These are phyloP conservation scores for Plasmodium sp. DNA, from an alignment of 169 alveolate species.

Conservation along the genomic window DNA sequence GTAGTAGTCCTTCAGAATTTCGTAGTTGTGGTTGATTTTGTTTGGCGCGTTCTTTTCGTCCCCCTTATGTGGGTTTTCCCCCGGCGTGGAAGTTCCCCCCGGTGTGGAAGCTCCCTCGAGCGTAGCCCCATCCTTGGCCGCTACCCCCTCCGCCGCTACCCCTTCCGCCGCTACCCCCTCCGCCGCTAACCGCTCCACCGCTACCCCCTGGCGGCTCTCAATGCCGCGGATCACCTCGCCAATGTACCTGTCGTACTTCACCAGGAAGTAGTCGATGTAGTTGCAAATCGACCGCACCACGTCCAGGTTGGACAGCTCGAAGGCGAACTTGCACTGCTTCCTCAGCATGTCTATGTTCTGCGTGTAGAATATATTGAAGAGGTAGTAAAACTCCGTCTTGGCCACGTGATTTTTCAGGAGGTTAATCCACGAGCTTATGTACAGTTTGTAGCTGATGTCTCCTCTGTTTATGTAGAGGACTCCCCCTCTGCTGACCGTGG, in stretches of 20 bases:
- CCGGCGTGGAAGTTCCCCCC: neutral
- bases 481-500: slow-evolving; percentile 98
- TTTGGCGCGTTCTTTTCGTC: slow-evolving; percentile 55
- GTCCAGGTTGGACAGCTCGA: slow-evolving; percentile 92
- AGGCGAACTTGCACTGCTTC: slow-evolving; percentile 85
- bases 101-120: neutral
- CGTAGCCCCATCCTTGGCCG: neutral
- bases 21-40: slow-evolving; percentile 81
- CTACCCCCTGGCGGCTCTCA: slow-evolving; percentile 27
- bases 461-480: slow-evolving; percentile 96
- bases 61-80: neutral
- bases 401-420: slow-evolving; percentile 90
- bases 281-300: slow-evolving; percentile 89
- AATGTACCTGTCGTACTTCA: slow-evolving; percentile 86
- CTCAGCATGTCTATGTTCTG: slow-evolving; percentile 79
- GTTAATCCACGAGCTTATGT: slow-evolving; percentile 94
- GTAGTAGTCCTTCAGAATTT: slow-evolving; percentile 91
- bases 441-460: slow-evolving; percentile 95
- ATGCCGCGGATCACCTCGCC: slow-evolving; percentile 82
- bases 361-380: slow-evolving; percentile 89
- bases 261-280: slow-evolving; percentile 89
- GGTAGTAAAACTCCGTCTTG: slow-evolving; percentile 90
- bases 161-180: slow-evolving; percentile 13
- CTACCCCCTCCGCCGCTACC: neutral
- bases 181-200: too few relatives aligned